A percentile compares a stretch with the other conserved stretches of the same genome.
phyloP scores from a whole-genome alignment of 1,284 basidiomycete genomes.

The Naganishia liquefaciens region DNA sequence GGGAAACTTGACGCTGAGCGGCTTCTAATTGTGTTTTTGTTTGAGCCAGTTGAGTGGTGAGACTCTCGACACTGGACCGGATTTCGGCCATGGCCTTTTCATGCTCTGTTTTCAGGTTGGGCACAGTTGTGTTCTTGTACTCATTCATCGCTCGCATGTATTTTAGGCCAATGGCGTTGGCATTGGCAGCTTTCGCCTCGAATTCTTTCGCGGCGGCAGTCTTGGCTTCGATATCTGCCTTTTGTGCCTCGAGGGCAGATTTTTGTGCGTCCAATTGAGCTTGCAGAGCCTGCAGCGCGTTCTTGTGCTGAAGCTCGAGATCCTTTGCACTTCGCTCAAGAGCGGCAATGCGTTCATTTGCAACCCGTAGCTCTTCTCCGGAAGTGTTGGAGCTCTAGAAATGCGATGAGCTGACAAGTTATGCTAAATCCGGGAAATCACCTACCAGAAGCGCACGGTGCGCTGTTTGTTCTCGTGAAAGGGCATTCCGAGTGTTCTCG shows the following conservation, averaged over 20 bases:
- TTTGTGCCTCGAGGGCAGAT: neutral
- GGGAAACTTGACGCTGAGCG: slow-evolving; percentile 19
- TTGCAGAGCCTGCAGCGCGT: slow-evolving; percentile 20
- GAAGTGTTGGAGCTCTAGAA: neutral
- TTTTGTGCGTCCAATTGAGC: slow-evolving; percentile 14
- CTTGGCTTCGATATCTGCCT: slow-evolving; percentile 14
- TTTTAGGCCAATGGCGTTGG: slow-evolving; percentile 22
- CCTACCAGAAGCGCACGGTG: slow-evolving; percentile 27
- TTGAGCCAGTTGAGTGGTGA: slow-evolving; percentile 17
- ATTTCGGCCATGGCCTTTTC: slow-evolving; percentile 17
- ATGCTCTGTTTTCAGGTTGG: slow-evolving; percentile 16
- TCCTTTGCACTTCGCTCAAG: slow-evolving; percentile 5
- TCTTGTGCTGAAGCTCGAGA: neutral
- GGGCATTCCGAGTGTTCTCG: slow-evolving; percentile 18
- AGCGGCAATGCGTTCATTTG: slow-evolving; percentile 7
- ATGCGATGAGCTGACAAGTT: neutral
- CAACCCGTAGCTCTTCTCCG: slow-evolving; percentile 15
- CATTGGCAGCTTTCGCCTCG: slow-evolving; percentile 1
- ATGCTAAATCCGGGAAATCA: neutral
- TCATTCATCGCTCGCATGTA: slow-evolving; percentile 14
- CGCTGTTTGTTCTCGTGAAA: slow-evolving; percentile 27
- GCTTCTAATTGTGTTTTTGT: neutral
- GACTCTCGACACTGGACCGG: slow-evolving; percentile 6
- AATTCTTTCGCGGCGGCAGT: slow-evolving; percentile 3
- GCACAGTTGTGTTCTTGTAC: slow-evolving; percentile 3